Percentiles rank a stretch among this genome's conserved stretches.
These are phyloP conservation scores for sorghum (Sorghum bicolor) DNA, from an alignment of 176 grass and related monocot genomes.

Conservation along the genomic window DNA sequence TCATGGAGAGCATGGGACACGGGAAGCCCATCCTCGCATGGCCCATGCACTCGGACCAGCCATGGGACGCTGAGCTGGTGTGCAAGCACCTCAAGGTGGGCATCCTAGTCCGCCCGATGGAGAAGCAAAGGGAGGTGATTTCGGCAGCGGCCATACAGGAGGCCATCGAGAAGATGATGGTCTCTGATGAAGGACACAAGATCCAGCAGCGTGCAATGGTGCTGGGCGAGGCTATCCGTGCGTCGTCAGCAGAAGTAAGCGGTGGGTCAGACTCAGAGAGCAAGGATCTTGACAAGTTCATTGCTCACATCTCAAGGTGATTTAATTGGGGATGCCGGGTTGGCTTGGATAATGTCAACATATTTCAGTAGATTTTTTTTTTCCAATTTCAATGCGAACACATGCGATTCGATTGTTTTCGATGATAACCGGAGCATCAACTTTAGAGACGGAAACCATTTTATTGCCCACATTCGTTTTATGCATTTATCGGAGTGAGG, in stretches of 20 bases:
- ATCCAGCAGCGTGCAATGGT: conserved; percentile 13
- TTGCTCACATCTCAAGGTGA: not conserved
- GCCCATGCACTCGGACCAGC: conserved; percentile 54
- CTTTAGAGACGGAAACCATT: too few relatives aligned
- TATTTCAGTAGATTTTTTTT: too few relatives aligned
- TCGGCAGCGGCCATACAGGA: not conserved
- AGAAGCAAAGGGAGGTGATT: conserved; percentile 9
- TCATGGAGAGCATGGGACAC: conserved; percentile 58
- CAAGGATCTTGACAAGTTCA: conserved; percentile 21
- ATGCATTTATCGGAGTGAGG: too few relatives aligned
- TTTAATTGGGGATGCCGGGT: too few relatives aligned
- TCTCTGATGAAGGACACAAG: not conserved
- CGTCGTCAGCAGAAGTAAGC: not conserved
- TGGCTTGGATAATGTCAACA: too few relatives aligned
- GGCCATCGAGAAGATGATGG: conserved; percentile 28
- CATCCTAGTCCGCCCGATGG: conserved; percentile 18
- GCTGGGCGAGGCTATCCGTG: conserved; percentile 8
- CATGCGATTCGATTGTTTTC: too few relatives aligned
- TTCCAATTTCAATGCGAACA: too few relatives aligned
- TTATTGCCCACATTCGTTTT: too few relatives aligned
- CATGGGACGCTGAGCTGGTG: conserved; percentile 1
- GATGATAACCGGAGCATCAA: too few relatives aligned
- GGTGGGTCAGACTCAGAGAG: not conserved
- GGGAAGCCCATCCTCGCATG: conserved; percentile 42
- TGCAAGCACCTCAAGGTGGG: conserved; percentile 16